Evolutionary conservation across 306 rosid genomes (phyloP).

Genomic region (Rosa chinensis): DNA sequence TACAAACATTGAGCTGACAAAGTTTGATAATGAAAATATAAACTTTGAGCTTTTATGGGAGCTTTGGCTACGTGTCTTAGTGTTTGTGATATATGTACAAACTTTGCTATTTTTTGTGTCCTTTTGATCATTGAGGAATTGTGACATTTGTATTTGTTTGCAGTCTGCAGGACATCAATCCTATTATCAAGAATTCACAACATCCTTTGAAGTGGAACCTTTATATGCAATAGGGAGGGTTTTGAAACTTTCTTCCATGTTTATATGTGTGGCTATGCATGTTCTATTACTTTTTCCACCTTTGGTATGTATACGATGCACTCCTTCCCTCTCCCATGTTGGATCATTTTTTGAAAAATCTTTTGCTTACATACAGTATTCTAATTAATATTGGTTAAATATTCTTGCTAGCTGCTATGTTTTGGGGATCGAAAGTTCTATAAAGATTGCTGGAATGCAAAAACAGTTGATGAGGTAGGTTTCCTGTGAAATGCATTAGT

Average conservation of each 20-base stretch:
- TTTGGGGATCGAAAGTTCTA: constrained; percentile 98
- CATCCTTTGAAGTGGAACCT: constrained; percentile 91
- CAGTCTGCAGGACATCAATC: constrained; percentile 87
- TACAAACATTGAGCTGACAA: too few species aligned
- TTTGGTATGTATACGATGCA: constrained; percentile 51
- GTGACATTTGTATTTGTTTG: constrained; percentile 27
- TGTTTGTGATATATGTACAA: too few species aligned
- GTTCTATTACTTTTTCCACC: constrained; percentile 97
- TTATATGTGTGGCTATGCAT: constrained; percentile 99
- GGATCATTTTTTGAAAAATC: constrained; percentile 13
- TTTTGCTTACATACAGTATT: constrained; percentile 30
- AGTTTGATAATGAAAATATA: too few species aligned
- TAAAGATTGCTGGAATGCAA: constrained; percentile 99
- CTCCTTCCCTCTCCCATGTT: neutral
- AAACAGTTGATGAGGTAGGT: constrained; percentile 87
- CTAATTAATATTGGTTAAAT: constrained; percentile 65
- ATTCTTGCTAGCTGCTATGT: constrained; percentile 87
- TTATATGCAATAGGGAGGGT: constrained; percentile 85
- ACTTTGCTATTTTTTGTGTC: constrained; percentile 20
- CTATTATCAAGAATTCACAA: constrained; percentile 85
- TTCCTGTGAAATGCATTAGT: constrained; percentile 23
- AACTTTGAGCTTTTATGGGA: too few species aligned
- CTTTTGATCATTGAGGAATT: neutral
- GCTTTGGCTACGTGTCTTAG: too few species aligned
- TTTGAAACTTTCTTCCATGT: constrained; percentile 94